phyloP scores from a whole-genome alignment of 2,329 filamentous ascomycete species.

The Xylariaceae sp. region DNA sequence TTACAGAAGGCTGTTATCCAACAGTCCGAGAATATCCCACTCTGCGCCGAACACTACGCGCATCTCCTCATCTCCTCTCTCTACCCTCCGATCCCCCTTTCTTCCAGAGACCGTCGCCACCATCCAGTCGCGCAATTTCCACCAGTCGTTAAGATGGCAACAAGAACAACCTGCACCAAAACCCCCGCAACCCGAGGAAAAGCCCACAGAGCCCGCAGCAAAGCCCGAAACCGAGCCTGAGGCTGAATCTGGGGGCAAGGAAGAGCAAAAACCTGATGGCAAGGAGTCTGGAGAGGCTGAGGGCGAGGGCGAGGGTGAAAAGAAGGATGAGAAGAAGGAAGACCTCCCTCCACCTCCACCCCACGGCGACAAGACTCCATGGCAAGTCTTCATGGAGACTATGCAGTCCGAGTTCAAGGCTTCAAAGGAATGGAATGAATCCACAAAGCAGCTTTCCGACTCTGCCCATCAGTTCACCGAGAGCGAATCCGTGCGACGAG shows the following conservation, averaged over 20 bases:
- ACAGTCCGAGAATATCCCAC: slow-evolving; percentile 25
- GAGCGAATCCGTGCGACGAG: slow-evolving; percentile 83
- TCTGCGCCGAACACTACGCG: slow-evolving; percentile 25
- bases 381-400: slow-evolving; percentile 99
- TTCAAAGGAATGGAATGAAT: slow-evolving; percentile 99
- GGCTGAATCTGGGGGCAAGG: slow-evolving; percentile 31
- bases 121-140: slow-evolving; percentile 37
- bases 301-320: slow-evolving; percentile 45
- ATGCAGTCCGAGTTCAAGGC: slow-evolving; percentile 89
- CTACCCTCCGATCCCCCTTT: slow-evolving; percentile 45
- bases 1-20: slow-evolving; percentile 44
- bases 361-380: slow-evolving; percentile 96
- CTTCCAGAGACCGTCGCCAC: slow-evolving; percentile 38
- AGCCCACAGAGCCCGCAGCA: slow-evolving; percentile 38
- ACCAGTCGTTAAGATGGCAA: slow-evolving; percentile 32
- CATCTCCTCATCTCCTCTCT: slow-evolving; percentile 28
- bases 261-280: too few species aligned
- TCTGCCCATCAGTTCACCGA: slow-evolving; percentile 89
- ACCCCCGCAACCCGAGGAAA: slow-evolving; percentile 26
- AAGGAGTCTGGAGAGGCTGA: slow-evolving; percentile 45
- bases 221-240: slow-evolving; percentile 31
- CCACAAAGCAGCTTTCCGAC: slow-evolving; percentile 87
- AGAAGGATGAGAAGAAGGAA: slow-evolving; percentile 60
- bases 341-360: slow-evolving; percentile 83
- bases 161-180: slow-evolving; percentile 34